A percentile compares a stretch with the other conserved stretches of the same genome.
Evolutionary conservation across 257 asterid genomes (phyloP).

Genomic region (Penstemon eatonii): DNA sequence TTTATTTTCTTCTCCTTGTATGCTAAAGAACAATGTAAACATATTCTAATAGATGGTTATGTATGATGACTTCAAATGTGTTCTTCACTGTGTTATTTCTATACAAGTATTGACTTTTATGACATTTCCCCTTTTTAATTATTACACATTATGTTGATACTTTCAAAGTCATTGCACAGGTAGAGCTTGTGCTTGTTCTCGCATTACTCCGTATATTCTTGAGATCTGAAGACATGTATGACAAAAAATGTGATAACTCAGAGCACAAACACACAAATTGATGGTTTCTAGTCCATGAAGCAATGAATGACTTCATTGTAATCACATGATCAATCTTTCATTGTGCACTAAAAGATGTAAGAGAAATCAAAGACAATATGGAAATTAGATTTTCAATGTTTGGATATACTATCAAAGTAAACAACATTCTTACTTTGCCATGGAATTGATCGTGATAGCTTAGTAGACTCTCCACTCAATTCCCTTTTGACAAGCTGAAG

Average conservation of each 20-base stretch:
- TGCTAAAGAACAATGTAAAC: background rate
- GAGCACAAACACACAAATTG: constrained; percentile 1
- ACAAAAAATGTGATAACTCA: constrained; percentile 1
- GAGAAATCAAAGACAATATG: background rate
- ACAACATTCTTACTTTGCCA: constrained; percentile 31
- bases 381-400: background rate
- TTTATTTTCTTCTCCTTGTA: background rate
- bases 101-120: background rate
- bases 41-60: background rate
- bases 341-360: background rate
- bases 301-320: background rate
- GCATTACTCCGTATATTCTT: background rate
- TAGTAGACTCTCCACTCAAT: constrained; percentile 70
- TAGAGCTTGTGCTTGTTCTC: background rate
- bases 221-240: background rate
- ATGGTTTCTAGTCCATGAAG: constrained; percentile 4
- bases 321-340: background rate
- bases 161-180: background rate
- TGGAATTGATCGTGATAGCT: constrained; percentile 30
- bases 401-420: background rate
- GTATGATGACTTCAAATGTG: background rate
- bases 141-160: constrained; percentile 1
- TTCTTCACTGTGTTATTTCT: background rate
- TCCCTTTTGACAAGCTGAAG: constrained; percentile 80
- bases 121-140: background rate